Percentiles rank a stretch among this genome's conserved stretches.
Conservation (phyloP, 306 rosid species). For the Prunus armeniaca region DNA sequence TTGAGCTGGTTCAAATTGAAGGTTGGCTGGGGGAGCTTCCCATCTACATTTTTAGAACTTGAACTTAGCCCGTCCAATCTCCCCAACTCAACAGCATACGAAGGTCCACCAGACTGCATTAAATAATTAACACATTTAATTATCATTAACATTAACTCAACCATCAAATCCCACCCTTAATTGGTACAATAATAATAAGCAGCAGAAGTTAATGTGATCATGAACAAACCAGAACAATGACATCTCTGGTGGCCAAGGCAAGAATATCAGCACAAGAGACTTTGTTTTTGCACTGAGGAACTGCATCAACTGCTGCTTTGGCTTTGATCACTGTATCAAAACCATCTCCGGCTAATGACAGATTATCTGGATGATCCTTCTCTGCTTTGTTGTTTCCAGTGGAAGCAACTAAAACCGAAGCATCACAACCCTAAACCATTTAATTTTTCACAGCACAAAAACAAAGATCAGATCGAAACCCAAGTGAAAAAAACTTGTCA, state of each 20-base stretch:
- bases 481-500: neutral
- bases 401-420: constrained; percentile 50
- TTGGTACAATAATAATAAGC: neutral
- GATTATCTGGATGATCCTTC: constrained; percentile 76
- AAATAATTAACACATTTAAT: neutral
- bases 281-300: constrained; percentile 55
- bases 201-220: neutral
- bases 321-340: constrained; percentile 79
- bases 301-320: constrained; percentile 72
- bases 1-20: constrained; percentile 69
- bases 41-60: constrained; percentile 49
- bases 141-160: neutral
- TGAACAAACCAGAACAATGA: constrained; percentile 41
- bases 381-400: constrained; percentile 55
- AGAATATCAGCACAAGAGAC: constrained; percentile 90
- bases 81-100: constrained; percentile 71
- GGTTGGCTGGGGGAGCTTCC: constrained; percentile 57
- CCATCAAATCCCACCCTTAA: neutral
- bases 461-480: neutral
- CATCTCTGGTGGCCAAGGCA: constrained; percentile 79
- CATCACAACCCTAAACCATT: constrained; percentile 68
- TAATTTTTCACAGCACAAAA: neutral
- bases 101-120: constrained; percentile 73
- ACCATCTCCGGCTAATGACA: constrained; percentile 85
- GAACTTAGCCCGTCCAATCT: constrained; percentile 68